phyloP scores from a whole-genome alignment of 225 moss, liverwort and hornwort species.

The Asterella californica region DNA sequence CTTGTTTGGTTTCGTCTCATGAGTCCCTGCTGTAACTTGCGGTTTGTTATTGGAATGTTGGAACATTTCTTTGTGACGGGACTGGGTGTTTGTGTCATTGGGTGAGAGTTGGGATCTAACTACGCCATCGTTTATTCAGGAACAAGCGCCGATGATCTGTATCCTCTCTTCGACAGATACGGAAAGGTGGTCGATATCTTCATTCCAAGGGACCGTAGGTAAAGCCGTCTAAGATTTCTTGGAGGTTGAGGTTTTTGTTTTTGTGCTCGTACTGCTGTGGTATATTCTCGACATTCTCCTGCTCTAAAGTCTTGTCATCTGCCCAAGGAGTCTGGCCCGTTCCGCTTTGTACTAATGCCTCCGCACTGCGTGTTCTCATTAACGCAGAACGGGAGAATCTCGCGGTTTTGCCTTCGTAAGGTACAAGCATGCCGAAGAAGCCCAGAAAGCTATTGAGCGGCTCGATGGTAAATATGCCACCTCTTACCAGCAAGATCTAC shows the following conservation, averaged over 20 bases:
- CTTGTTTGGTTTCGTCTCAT: no score
- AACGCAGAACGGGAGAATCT: conserved; percentile 83
- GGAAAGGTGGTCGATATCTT: conserved; percentile 98
- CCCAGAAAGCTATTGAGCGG: conserved; percentile 96
- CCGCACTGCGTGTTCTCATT: background rate
- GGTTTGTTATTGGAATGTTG: no score
- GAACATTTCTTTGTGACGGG: no score
- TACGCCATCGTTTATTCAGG: conserved; percentile 38
- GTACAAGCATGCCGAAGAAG: conserved; percentile 96
- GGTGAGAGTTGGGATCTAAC: background rate
- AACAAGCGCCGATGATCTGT: conserved; percentile 95
- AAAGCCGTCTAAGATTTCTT: background rate
- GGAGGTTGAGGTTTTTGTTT: background rate
- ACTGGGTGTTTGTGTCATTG: no score
- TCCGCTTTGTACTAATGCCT: background rate
- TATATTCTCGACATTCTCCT: background rate
- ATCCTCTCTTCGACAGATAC: conserved; percentile 91
- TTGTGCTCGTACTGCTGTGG: background rate
- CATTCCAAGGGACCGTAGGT: conserved; percentile 97
- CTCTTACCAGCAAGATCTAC: background rate
- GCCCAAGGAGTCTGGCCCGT: background rate
- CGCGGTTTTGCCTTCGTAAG: conserved; percentile 98
- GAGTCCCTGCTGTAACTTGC: no score
- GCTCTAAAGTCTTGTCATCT: background rate
- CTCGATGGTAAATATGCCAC: conserved; percentile 62